These are phyloP conservation scores for Amanita subjunquillea DNA, from an alignment of 768 basidiomycete genomes.

Conservation along the genomic window DNA sequence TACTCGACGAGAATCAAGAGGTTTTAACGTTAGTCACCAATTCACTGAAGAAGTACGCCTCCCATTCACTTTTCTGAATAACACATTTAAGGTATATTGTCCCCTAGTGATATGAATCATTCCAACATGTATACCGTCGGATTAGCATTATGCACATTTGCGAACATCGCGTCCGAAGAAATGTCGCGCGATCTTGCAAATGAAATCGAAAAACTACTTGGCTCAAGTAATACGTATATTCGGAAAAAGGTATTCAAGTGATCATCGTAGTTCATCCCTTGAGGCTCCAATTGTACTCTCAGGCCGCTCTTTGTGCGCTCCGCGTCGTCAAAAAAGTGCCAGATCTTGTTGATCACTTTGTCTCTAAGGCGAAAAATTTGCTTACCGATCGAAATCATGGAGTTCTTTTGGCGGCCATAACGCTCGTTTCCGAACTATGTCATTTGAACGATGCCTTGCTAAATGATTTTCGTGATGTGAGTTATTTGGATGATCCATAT, in stretches of 20 bases:
- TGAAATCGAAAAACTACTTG: slow-evolving; percentile 94
- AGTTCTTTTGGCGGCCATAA: slow-evolving; percentile 88
- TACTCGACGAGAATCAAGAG: slow-evolving; percentile 96
- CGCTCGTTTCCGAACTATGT: slow-evolving; percentile 93
- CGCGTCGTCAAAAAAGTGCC: slow-evolving; percentile 94
- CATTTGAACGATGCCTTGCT: slow-evolving; percentile 61
- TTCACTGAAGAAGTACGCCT: slow-evolving; percentile 87
- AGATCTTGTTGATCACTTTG: slow-evolving; percentile 90
- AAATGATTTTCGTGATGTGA: slow-evolving; percentile 84
- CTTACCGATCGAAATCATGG: slow-evolving; percentile 96
- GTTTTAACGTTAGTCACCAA: slow-evolving; percentile 96
- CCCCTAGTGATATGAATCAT: slow-evolving; percentile 92
- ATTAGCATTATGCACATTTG: slow-evolving; percentile 94
- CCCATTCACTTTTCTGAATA: not conserved
- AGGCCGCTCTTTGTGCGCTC: slow-evolving; percentile 94
- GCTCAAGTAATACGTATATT: slow-evolving; percentile 97
- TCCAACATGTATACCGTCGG: slow-evolving; percentile 99
- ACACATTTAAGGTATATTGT: slow-evolving; percentile 6
- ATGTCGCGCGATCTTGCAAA: slow-evolving; percentile 98
- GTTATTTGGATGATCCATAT: slow-evolving; percentile 13
- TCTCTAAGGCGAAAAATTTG: slow-evolving; percentile 77
- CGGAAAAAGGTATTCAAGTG: slow-evolving; percentile 76
- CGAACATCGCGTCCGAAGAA: slow-evolving; percentile 98
- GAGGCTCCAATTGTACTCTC: slow-evolving; percentile 4
- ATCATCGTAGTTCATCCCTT: slow-evolving; percentile 1